Base-by-base conservation (phyloP, 306 rosid genomes). In the Quercus parvula region DNA sequence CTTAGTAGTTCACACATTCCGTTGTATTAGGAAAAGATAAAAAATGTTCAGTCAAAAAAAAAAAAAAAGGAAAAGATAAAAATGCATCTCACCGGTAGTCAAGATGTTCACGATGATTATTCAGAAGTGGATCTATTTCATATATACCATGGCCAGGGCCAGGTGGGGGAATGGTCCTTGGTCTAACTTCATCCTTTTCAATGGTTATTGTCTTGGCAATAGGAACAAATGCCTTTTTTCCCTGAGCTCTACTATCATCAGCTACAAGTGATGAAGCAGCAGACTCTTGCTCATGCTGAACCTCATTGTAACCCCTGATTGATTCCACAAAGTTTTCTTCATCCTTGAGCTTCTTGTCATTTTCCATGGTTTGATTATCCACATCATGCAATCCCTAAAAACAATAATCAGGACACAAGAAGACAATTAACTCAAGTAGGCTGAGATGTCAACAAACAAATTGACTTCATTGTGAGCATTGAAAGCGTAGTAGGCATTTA, bases 61-160 rank as follows among this genome's bases (percentile, higher is more conserved):
- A 38, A 38, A 41, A 41, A 2, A 41, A 8, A 35, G 41, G 41
- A 67, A 28, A 22, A 30, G 19, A 69, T 25, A 71, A 35, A 75
- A 52, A 58, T 78, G 79, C 38, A 68, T 73, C 97, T 84, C 82
- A 96, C 98, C 99, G 99, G 79, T 93, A 96, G 70, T 91, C 94
- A 85, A 96, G 93, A 90, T 96, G 99, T 25, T 18, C 73, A 15
- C 85, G 85, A 77, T 87, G 79, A 79, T 72, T 70, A 67, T 71
- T 71, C 88, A 96, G 85, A 69, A 62, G 30, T 75, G 97, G 85
- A 89, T 96, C 99, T 30, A 90, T 86, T 77, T 93, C 92, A 70
- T 89, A 96, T 86, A 96, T 96, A 77, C 75, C 92, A 84, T 90
- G 69, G 81, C 99, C 99, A 35, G 77, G 24, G 70, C 99, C 96